Evolutionary conservation across 208 protist genomes (phyloP).

Genomic region (Acanthamoeba lenticulata): DNA sequence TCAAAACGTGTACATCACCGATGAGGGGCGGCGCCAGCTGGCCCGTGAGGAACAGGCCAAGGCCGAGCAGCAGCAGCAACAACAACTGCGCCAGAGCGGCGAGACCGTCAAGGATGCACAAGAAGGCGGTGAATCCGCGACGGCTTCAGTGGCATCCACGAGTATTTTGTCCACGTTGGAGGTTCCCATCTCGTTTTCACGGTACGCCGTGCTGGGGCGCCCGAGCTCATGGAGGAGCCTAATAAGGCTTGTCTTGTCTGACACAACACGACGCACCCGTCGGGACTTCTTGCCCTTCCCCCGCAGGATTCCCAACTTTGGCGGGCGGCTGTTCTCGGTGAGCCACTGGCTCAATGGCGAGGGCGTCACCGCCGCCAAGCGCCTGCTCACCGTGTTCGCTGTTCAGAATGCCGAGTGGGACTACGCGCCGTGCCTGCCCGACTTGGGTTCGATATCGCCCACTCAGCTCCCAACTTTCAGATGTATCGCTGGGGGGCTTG

Average conservation of each 20-base stretch:
- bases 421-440: neutral
- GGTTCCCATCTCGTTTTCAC: neutral
- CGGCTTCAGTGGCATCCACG: neutral
- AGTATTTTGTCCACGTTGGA: neutral
- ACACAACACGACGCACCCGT: neutral
- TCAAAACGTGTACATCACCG: neutral
- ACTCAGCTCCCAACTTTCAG: neutral
- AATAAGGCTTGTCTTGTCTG: no score
- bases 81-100: neutral
- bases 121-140: neutral
- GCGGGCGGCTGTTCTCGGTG: neutral
- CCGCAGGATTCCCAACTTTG: neutral
- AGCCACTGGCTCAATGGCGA: neutral
- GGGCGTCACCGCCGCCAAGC: neutral
- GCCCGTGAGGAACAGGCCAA: neutral
- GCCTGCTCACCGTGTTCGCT: slow-evolving; percentile 14
- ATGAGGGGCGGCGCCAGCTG: neutral
- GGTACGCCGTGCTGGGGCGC: no score
- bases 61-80: neutral
- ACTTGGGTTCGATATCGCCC: neutral
- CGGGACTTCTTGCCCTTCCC: no score
- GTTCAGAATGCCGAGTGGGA: neutral
- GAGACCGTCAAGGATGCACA: neutral
- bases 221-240: no score
- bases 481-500: neutral